Percentiles rank a stretch among this genome's conserved stretches.
phyloP scores from a whole-genome alignment of 2,329 filamentous ascomycete genomes.

The Microsporum ferrugineum region DNA sequence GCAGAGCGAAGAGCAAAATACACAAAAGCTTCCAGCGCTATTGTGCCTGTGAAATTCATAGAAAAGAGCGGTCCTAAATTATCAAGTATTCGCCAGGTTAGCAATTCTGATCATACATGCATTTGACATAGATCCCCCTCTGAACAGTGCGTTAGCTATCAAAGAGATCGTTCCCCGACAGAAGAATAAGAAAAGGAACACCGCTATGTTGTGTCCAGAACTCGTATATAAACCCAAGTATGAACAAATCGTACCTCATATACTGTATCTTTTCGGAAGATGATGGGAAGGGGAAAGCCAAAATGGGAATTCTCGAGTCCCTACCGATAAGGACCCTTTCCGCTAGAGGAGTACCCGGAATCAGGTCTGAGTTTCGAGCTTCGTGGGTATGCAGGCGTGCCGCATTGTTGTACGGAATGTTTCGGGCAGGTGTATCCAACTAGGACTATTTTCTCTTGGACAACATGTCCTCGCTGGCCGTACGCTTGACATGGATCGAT shows the following conservation, averaged over 20 bases:
- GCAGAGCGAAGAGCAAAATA: not conserved
- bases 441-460: slow-evolving; percentile 64
- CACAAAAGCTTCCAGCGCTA: slow-evolving; percentile 3
- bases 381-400: slow-evolving; percentile 12
- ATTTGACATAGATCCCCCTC: not conserved
- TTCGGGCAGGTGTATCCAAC: slow-evolving; percentile 67
- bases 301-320: not conserved
- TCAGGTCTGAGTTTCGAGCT: slow-evolving; percentile 17
- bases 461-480: slow-evolving; percentile 57
- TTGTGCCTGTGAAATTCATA: not conserved
- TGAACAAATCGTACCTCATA: slow-evolving; percentile 1
- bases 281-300: not conserved
- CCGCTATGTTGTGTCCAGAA: not conserved
- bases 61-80: not conserved
- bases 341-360: slow-evolving; percentile 25
- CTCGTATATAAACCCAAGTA: not conserved
- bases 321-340: slow-evolving; percentile 15
- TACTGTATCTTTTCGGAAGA: not conserved
- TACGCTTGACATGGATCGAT: slow-evolving; percentile 71
- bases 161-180: not conserved
- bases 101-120: not conserved
- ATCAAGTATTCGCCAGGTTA: not conserved
- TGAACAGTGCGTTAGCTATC: not conserved
- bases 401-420: slow-evolving; percentile 32
- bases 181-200: not conserved